phyloP scores from a whole-genome alignment of 2,329 filamentous ascomycete genomes.

The Talaromyces funiculosus region DNA sequence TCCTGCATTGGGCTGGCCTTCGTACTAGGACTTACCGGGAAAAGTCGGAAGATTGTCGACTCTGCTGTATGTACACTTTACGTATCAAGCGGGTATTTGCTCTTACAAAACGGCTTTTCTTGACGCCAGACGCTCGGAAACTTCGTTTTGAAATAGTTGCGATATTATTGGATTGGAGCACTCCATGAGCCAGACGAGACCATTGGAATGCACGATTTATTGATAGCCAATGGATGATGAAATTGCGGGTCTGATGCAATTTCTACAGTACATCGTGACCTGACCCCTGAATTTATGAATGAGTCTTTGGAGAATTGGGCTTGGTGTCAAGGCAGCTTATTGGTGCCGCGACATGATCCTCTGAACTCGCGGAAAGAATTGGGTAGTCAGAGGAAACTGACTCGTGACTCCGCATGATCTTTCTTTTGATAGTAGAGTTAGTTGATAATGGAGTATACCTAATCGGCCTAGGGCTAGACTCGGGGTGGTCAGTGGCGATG shows the following conservation, averaged over 20 bases:
- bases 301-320: neutral
- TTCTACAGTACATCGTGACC: conserved; percentile 2
- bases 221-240: neutral
- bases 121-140: neutral
- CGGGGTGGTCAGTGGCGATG: neutral
- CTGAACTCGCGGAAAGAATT: neutral
- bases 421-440: neutral
- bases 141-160: neutral
- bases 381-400: too few relatives aligned
- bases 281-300: neutral
- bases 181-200: neutral
- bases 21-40: conserved; percentile 1
- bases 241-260: neutral
- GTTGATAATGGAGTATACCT: neutral
- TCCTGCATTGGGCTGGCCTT: neutral
- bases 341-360: neutral
- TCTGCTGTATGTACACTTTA: neutral
- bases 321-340: neutral
- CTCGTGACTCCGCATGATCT: too few relatives aligned
- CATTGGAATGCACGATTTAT: neutral
- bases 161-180: neutral
- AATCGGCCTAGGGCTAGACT: neutral
- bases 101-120: neutral
- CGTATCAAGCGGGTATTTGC: neutral
- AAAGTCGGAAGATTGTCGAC: conserved; percentile 3